Evolutionary conservation across 2,329 filamentous ascomycete species (phyloP).

Genomic region (Xylaria sp.): DNA sequence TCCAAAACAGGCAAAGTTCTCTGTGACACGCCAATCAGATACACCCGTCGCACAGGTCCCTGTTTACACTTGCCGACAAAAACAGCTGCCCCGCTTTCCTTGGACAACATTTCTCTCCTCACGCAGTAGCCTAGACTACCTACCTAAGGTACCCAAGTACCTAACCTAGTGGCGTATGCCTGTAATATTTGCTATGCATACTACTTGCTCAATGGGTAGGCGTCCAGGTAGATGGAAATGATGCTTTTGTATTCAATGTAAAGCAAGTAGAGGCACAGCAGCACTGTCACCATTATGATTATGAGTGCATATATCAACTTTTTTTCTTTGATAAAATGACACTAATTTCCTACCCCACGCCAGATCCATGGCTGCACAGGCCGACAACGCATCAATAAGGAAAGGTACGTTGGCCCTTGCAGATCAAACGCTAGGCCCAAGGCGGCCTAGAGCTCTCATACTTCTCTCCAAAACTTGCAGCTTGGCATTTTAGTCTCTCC

Average conservation of each 20-base stretch:
- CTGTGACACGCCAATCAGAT: slow-evolving; percentile 25
- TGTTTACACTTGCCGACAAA: slow-evolving; percentile 39
- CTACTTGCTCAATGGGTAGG: not conserved
- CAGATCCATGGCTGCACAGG: not conserved
- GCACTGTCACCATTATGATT: not conserved
- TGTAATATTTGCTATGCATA: not conserved
- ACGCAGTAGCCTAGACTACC: slow-evolving; percentile 7
- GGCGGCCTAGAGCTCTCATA: slow-evolving; percentile 20
- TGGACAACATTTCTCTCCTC: slow-evolving; percentile 16
- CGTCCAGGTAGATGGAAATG: not conserved
- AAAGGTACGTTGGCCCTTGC: slow-evolving; percentile 19
- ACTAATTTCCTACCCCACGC: slow-evolving; percentile 8
- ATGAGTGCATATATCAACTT: too few species aligned
- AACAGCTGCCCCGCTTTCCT: slow-evolving; percentile 31
- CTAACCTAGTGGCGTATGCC: not conserved
- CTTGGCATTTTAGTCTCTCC: slow-evolving; percentile 30
- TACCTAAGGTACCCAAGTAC: not conserved
- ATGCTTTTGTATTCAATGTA: not conserved
- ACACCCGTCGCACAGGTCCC: slow-evolving; percentile 22
- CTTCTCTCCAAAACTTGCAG: slow-evolving; percentile 29
- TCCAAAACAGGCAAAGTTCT: slow-evolving; percentile 34
- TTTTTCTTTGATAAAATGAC: not conserved
- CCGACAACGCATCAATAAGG: slow-evolving; percentile 28
- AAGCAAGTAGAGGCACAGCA: not conserved
- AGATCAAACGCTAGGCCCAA: slow-evolving; percentile 23